A percentile compares a stretch with the other conserved stretches of the same genome.
These are phyloP conservation scores for Crucibulum parvulum DNA, from an alignment of 1,284 basidiomycete genomes.

Conservation along the genomic window DNA sequence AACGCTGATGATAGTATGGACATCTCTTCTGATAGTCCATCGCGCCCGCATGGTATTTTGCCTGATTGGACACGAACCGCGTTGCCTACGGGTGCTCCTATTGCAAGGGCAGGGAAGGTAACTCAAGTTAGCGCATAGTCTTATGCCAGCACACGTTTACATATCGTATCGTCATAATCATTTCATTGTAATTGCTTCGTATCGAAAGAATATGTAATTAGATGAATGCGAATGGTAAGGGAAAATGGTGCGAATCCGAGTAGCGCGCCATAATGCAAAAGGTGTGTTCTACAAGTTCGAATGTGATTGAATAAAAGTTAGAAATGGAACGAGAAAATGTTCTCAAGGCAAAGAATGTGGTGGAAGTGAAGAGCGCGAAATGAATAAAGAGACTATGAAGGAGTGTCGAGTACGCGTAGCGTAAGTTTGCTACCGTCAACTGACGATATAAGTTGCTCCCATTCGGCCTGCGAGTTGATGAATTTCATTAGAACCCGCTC, in stretches of 20 bases:
- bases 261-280: too few species aligned
- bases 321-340: too few species aligned
- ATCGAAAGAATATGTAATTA: too few species aligned
- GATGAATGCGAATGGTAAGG: too few species aligned
- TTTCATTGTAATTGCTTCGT: too few species aligned
- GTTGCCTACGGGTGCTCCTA: constrained; percentile 66
- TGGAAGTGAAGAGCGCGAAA: not conserved
- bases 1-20: constrained; percentile 52
- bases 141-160: not conserved
- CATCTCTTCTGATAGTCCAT: constrained; percentile 34
- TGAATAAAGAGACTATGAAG: constrained; percentile 16
- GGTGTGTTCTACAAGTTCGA: too few species aligned
- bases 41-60: constrained; percentile 48
- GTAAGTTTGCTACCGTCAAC: constrained; percentile 43
- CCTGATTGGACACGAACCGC: constrained; percentile 83
- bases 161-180: too few species aligned
- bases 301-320: too few species aligned
- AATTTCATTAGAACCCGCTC: constrained; percentile 35
- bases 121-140: constrained; percentile 19
- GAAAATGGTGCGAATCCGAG: too few species aligned
- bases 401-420: constrained; percentile 41
- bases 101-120: constrained; percentile 38
- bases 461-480: constrained; percentile 45
- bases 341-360: not conserved
- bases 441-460: constrained; percentile 42